Base-by-base conservation (phyloP, 495 filamentous ascomycete genomes). In the Penicillium alfredii region DNA sequence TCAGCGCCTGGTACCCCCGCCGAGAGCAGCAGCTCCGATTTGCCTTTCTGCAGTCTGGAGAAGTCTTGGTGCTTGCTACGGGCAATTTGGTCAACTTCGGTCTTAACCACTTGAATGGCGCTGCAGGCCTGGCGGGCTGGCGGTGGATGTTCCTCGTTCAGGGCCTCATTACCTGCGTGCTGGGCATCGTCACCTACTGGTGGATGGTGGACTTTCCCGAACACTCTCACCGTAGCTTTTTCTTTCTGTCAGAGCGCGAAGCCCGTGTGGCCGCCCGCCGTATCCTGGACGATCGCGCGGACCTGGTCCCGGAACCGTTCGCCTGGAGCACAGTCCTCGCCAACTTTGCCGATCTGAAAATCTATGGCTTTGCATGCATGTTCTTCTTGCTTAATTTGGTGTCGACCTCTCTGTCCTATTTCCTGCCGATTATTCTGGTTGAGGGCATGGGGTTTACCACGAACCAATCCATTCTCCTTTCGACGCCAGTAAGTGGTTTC, bases 201-300 rank as follows among this genome's bases (percentile, higher is more conserved):
- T 87, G 81, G 81, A 86, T 88, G 54, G 69, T 88, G 16, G 84
- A 87, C 45, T 90, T 90, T 43, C 84, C 84, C 0, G 83, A 88
- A 35, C 73, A 79, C 6, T 68, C 78, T 0, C 66, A 74, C 30
- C 56, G 57, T 3, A 81, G 76, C 55, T 80, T 81, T 45, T 60
- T 40, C 35, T 88, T 88, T 49, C 64, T 88, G 15, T 73, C 72
- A 6, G 40, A 70, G 3, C 60, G 66, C 11, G 83, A 86, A 53
- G 69, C 72, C 4, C 55, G 63, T 8, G 40, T 84, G 4, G 74
- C 79, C 5, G 54, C 75, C 3, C 64, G 61, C 10, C 63, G 80
- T 12, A 81, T 87, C 42, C 58, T 76, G 35, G 58, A 64, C 3
- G 82, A 84, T 53, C 72, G 85, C 20, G 77, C 72, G 14, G 85